Conservation (phyloP, 352 stramenopile genomes). For the Phytophthora agathidicida region DNA sequence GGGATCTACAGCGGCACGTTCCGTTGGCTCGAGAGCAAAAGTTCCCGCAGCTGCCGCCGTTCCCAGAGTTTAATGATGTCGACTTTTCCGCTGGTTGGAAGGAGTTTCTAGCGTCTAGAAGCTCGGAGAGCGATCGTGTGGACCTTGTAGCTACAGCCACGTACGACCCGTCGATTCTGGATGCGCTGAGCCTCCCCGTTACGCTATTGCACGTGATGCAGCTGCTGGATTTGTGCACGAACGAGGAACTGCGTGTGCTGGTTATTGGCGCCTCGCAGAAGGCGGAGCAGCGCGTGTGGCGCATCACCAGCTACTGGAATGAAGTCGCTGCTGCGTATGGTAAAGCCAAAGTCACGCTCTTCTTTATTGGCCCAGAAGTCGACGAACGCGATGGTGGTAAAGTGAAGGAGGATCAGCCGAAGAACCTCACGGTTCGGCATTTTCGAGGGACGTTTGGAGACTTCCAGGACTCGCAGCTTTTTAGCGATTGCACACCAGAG, state of each 20-base stretch:
- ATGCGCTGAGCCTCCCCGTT: constrained; percentile 77
- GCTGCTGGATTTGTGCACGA: constrained; percentile 34
- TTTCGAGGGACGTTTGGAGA: constrained; percentile 56
- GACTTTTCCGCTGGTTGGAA: constrained; percentile 53
- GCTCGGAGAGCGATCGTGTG: constrained; percentile 8
- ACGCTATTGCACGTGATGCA: constrained; percentile 57
- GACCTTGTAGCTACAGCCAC: constrained; percentile 48
- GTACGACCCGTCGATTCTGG: constrained; percentile 70
- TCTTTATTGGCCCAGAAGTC: constrained; percentile 72
- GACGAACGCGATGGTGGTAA: constrained; percentile 15
- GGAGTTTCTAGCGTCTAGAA: constrained; percentile 48
- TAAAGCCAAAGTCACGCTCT: constrained; percentile 41
- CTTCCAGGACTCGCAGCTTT: constrained; percentile 47
- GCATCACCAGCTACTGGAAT: constrained; percentile 72
- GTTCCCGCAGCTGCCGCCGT: constrained; percentile 49
- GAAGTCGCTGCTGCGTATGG: constrained; percentile 54
- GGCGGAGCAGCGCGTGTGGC: constrained; percentile 73
- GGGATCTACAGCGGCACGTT: constrained; percentile 86
- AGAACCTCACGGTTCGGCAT: constrained; percentile 41
- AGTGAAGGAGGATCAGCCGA: constrained; percentile 3
- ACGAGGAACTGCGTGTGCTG: constrained; percentile 43
- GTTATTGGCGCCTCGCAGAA: constrained; percentile 69
- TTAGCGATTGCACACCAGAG: constrained; percentile 30
- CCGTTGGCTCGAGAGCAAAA: constrained; percentile 73
- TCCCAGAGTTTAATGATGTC: constrained; percentile 16